Evolutionary conservation across 495 filamentous ascomycete genomes (phyloP), one percentile per base, ranked within the genome.

Genomic region (Diplogelasinospora grovesii): DNA sequence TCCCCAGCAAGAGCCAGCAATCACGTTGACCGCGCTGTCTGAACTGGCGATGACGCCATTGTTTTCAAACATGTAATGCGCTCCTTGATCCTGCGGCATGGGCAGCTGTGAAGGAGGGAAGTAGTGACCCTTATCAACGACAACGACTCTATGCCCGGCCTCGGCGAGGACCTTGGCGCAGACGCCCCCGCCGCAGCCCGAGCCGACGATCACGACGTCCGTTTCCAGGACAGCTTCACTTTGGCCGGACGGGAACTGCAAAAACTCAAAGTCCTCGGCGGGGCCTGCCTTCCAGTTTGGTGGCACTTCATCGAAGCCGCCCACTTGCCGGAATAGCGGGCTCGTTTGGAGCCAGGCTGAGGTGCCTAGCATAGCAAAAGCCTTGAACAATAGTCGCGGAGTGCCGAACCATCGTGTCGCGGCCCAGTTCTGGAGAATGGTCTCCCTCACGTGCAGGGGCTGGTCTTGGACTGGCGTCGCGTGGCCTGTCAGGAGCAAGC

Each of bases 141-240:
- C 86, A 3, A 94, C 56, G 15, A 95, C 86, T 6, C 64, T 65
- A 35, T 61, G n/a, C 79, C 84, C 2, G 77, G 24, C 82, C 50
- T 86, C 79, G 8, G 88, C 79, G 4, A 95, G 64, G 19, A 82
- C 82, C 62, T 88, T 88, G 9, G 89, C 88, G 21, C 73, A 75
- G 0, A 95, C 88, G 1, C 70, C 85, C n/a, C 85, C 88, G 35
- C 89, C 89, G 50, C 85, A 90, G 13, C 89, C 89, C 36, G 83
- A 89, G 2, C 89, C 89, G 5, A 95, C 73, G 43, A 95, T 78
- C 11, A 93, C 79, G 1, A 93, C 79, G 55, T 95, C 89, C 3
- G 81, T 81, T 26, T 89, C 79, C 36, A 95, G 54, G 14, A 37
- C 39, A 9, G 25, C 33, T 1, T 66, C 73, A 39, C 48, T 60